Evolutionary conservation across 179 eudicot species (phyloP).

Genomic region (Vitellaria paradoxa): DNA sequence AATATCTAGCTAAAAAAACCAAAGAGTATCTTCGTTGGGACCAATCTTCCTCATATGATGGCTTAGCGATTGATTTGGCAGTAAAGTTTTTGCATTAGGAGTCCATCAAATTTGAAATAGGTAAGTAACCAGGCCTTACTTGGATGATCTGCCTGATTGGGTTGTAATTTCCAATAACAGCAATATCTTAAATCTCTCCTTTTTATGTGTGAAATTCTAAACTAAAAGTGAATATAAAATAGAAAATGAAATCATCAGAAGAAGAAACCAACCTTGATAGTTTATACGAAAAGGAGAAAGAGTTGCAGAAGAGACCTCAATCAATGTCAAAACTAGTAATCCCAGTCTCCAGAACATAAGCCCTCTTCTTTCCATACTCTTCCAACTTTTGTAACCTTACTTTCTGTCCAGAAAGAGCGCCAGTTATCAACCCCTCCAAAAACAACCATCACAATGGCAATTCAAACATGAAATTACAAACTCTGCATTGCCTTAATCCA

Average conservation of each 20-base stretch:
- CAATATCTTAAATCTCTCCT: too few relatives aligned
- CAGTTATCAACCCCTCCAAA: slow-evolving; percentile 4
- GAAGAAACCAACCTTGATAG: slow-evolving; percentile 36
- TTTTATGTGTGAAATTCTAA: too few relatives aligned
- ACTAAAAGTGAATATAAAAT: too few relatives aligned
- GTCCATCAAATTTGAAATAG: too few relatives aligned
- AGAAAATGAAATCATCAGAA: background rate
- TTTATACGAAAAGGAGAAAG: slow-evolving; percentile 73
- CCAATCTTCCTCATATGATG: too few relatives aligned
- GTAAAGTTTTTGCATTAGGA: too few relatives aligned
- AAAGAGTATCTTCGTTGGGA: too few relatives aligned
- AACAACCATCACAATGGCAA: slow-evolving; percentile 11
- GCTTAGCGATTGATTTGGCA: too few relatives aligned
- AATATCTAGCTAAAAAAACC: too few relatives aligned
- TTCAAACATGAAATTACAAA: slow-evolving; percentile 5
- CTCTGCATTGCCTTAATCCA: slow-evolving; percentile 20
- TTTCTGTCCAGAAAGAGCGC: background rate
- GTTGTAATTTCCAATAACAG: too few relatives aligned
- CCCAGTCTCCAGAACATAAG: slow-evolving; percentile 31
- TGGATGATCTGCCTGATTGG: too few relatives aligned
- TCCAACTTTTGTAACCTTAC: slow-evolving; percentile 6
- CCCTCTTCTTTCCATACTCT: slow-evolving; percentile 38
- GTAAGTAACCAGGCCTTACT: too few relatives aligned
- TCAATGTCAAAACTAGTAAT: slow-evolving; percentile 34
- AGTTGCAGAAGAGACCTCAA: slow-evolving; percentile 38